Base-by-base conservation (phyloP, 1,284 basidiomycete species). In the Puccinia hordei region DNA sequence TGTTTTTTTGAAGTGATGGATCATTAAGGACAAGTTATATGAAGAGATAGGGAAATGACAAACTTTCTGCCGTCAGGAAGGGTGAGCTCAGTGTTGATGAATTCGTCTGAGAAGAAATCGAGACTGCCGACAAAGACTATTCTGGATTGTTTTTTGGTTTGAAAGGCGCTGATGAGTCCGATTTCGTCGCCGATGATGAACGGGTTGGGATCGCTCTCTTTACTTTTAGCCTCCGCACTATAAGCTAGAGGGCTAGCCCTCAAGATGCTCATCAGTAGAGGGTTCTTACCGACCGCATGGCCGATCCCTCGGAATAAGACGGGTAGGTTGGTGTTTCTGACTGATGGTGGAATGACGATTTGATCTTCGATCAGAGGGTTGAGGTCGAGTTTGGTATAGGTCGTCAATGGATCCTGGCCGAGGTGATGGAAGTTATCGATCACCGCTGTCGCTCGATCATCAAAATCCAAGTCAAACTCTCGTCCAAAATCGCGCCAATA, bases 81-180 rank as follows among this genome's bases (percentile, higher is more conserved):
- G 9, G 33, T 27, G n/a, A 83, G 49, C 22, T 69, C 3, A n/a
- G 82, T 65, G 15, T 41, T 41, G 6, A 53, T 63, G 13, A 85
- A 86, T 63, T 83, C 81, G 81, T 89, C 86, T 27, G 89, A 90
- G 85, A 98, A 92, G 81, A 95, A 83, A 10, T 92, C 91, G 0
- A 91, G 88, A 49, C 93, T 91, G 12, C 95, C 96, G 2, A 92
- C 88, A 87, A 94, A 97, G 1, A 91, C 90, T 33, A 91, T 90
- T 13, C 95, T 88, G 0, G 91, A 91, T 83, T 92, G 93, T 81
- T 90, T 89, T 33, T 88, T 87, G 0, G 93, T 90, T 87, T 99
- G 96, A 88, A 98, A 93, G 8, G 93, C 95, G 3, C 91, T 92
- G 63, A 94, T 93, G 53, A 98, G 87, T 38, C 89, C 88, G 59